Conservation (phyloP, 352 stramenopile genomes). For the Globisporangium spinosum region DNA sequence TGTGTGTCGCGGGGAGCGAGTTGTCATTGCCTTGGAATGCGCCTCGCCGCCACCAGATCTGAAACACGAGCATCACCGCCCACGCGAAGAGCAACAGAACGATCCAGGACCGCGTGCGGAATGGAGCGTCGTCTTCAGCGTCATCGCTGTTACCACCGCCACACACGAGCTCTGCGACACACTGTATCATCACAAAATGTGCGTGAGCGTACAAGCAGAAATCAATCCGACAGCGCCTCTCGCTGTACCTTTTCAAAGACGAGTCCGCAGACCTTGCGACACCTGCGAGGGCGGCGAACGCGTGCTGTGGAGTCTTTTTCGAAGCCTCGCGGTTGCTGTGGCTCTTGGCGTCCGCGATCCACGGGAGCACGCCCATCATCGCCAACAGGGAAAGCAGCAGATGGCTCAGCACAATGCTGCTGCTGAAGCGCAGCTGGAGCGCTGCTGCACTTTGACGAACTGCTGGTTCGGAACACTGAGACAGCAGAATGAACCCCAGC, state of each 20-base stretch:
- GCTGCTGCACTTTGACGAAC: not conserved
- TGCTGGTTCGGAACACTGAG: not conserved
- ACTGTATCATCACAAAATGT: constrained; percentile 4
- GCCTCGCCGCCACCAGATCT: constrained; percentile 16
- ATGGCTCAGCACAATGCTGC: constrained; percentile 10
- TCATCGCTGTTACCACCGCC: not conserved
- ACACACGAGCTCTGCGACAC: constrained; percentile 18
- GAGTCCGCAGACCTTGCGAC: constrained; percentile 22
- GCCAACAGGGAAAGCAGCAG: constrained; percentile 18
- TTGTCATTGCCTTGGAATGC: constrained; percentile 3
- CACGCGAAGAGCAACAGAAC: constrained; percentile 21
- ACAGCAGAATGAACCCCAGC: constrained; percentile 8
- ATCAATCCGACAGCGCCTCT: not conserved
- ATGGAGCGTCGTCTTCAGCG: not conserved
- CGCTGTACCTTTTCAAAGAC: constrained; percentile 35
- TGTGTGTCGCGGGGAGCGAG: not conserved
- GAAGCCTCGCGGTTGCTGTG: not conserved
- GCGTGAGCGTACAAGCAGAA: not conserved
- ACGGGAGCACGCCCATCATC: constrained; percentile 22
- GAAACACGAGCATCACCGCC: constrained; percentile 19
- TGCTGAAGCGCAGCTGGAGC: constrained; percentile 17
- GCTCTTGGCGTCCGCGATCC: constrained; percentile 17
- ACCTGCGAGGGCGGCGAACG: constrained; percentile 28
- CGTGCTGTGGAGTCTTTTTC: not conserved
- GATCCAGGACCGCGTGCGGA: constrained; percentile 8